These are phyloP conservation scores for Barnettozyma sp. DNA, from an alignment of 805 yeast genomes.

Conservation along the genomic window DNA sequence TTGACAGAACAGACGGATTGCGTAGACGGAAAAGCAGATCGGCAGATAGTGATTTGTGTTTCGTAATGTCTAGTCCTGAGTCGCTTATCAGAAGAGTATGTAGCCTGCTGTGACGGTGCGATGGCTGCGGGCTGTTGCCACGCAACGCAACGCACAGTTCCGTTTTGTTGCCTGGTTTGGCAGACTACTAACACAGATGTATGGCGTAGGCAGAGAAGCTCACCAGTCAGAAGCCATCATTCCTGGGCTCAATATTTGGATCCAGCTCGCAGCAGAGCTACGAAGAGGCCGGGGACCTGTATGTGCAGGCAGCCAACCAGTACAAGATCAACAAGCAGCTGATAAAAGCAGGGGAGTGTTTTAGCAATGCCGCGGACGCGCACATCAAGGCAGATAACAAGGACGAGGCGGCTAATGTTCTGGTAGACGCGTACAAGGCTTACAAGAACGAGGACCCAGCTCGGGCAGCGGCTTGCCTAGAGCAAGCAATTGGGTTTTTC, in stretches of 20 bases:
- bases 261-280: slow-evolving; percentile 52
- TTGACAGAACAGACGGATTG: too few relatives aligned
- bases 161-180: too few relatives aligned
- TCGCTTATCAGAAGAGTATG: slow-evolving; percentile 34
- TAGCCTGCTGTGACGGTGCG: neutral
- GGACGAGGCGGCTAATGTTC: slow-evolving; percentile 88
- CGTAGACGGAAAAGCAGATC: neutral
- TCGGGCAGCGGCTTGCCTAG: slow-evolving; percentile 71
- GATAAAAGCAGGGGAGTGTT: slow-evolving; percentile 71
- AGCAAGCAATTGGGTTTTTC: slow-evolving; percentile 74
- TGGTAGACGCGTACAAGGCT: slow-evolving; percentile 86
- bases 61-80: slow-evolving; percentile 16
- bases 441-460: slow-evolving; percentile 67
- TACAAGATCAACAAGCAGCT: slow-evolving; percentile 72
- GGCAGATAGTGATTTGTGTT: neutral
- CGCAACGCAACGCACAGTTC: too few relatives aligned
- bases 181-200: neutral
- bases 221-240: slow-evolving; percentile 62
- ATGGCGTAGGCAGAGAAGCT: slow-evolving; percentile 58
- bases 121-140: too few relatives aligned
- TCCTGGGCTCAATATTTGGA: slow-evolving; percentile 57
- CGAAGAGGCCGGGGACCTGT: slow-evolving; percentile 92
- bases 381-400: slow-evolving; percentile 68
- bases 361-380: slow-evolving; percentile 77
- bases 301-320: slow-evolving; percentile 87